Base-by-base conservation (phyloP, 2,329 filamentous ascomycete species). In the Teratosphaeria epicoccoides region DNA sequence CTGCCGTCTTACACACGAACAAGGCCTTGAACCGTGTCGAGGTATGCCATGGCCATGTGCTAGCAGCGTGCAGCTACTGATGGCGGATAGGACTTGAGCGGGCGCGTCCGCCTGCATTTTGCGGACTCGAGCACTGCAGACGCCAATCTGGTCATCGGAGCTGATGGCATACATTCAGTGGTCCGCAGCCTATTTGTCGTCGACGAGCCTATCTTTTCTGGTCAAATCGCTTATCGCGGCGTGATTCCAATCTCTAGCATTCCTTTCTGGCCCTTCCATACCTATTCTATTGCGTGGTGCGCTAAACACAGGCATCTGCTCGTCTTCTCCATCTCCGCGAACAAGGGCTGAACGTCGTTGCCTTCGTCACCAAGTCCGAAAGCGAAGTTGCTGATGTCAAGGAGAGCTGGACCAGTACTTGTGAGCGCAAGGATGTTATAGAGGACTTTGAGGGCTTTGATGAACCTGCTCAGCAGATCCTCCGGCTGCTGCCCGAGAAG, bases 121-220 rank as follows among this genome's bases (percentile, higher is more conserved):
- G 49, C 45, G 9, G 59, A 62, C 49, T 45, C 23, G 3, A 57
- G 51, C 7, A 48, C 51, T 7, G 53, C 50, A 12, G 52, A 53
- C 43, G 55, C 57, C 12, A 50, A 57, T 33, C 23, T 59, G 2
- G 49, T 62, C 25, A 52, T 62, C 6, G 60, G 43, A 24, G 53
- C 54, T 28, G 60, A 62, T 46, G 60, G 60, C n/a, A 56, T 59
- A 17, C 59, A 61, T 46, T 60, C 57, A 14, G 44, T 48, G 3
- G 48, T 61, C 6, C 55, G 58, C 11, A 49, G 53, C 3, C 73
- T 79, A 43, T 65, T 83, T 45, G 75, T 78, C 0, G 69, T 73
- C 0, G 57, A 77, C 1, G 61, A 71, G 28, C 75, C 80, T 1
- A 68, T 65, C 1, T 82, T 79, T 58, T 75, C 73, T 1, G 75